phyloP scores from a whole-genome alignment of 1,284 basidiomycete species.

The Bondarzewia mesenterica region DNA sequence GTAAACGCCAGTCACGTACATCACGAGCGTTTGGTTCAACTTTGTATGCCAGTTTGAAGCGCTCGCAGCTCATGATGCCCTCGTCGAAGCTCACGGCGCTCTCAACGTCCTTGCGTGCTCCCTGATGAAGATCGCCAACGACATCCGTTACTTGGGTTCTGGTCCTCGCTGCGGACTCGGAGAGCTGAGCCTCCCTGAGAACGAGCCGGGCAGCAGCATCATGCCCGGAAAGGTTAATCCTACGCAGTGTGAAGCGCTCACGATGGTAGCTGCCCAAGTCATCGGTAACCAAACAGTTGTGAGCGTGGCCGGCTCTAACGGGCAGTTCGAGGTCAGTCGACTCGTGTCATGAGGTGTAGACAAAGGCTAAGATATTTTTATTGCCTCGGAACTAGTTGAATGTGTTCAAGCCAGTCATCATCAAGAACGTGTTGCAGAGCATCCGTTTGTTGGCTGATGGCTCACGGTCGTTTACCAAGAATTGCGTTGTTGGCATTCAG shows the following conservation, averaged over 20 bases:
- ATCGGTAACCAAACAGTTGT: constrained; percentile 97
- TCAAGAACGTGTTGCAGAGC: constrained; percentile 95
- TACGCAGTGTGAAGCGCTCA: constrained; percentile 97
- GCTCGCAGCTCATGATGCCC: constrained; percentile 92
- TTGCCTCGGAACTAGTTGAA: constrained; percentile 72
- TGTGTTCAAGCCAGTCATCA: constrained; percentile 99
- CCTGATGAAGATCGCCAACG: constrained; percentile 99
- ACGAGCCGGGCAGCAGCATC: constrained; percentile 98
- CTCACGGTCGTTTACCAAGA: constrained; percentile 88
- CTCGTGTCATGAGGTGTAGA: neutral
- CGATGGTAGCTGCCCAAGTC: constrained; percentile 98
- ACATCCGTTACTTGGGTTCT: constrained; percentile 96
- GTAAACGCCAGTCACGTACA: constrained; percentile 26
- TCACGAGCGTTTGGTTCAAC: constrained; percentile 6
- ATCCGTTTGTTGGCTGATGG: constrained; percentile 92
- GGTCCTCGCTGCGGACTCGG: constrained; percentile 97
- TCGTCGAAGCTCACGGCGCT: constrained; percentile 95
- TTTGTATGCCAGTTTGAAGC: constrained; percentile 76
- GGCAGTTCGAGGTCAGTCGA: constrained; percentile 84
- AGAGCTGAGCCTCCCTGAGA: constrained; percentile 92
- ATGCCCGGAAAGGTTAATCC: constrained; percentile 99
- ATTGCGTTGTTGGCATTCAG: constrained; percentile 94
- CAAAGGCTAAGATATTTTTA: constrained; percentile 7
- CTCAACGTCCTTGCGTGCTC: constrained; percentile 93
- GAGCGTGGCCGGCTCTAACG: constrained; percentile 88